These are phyloP conservation scores for Sutorius australiensis DNA, from an alignment of 768 basidiomycete genomes.

Conservation along the genomic window DNA sequence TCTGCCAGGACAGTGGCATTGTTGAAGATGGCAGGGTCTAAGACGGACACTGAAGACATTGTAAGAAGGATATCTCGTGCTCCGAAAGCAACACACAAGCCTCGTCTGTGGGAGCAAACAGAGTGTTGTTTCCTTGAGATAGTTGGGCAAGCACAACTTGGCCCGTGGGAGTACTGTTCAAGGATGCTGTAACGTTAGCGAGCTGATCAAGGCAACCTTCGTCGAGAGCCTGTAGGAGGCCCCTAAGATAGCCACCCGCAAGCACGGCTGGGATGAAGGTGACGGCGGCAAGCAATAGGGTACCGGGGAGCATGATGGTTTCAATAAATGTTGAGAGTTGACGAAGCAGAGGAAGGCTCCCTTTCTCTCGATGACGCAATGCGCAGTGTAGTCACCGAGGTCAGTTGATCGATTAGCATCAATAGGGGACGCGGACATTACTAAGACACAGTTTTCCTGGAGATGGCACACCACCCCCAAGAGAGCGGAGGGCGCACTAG, in stretches of 20 bases:
- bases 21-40: slow-evolving; percentile 8
- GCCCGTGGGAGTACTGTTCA: slow-evolving; percentile 46
- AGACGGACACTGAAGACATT: slow-evolving; percentile 3
- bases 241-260: slow-evolving; percentile 31
- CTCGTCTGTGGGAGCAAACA: slow-evolving; percentile 56
- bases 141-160: slow-evolving; percentile 41
- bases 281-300: slow-evolving; percentile 8
- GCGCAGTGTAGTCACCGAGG: slow-evolving; percentile 13
- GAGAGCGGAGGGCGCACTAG: neutral
- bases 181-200: slow-evolving; percentile 33
- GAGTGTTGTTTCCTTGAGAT: slow-evolving; percentile 42
- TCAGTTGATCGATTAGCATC: slow-evolving; percentile 1
- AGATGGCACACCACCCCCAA: neutral
- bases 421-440: neutral
- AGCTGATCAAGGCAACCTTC: slow-evolving; percentile 40
- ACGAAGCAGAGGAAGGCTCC: neutral
- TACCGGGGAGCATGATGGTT: slow-evolving; percentile 19
- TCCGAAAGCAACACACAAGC: slow-evolving; percentile 43
- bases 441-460: neutral
- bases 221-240: slow-evolving; percentile 38
- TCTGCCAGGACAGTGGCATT: slow-evolving; percentile 41
- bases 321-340: neutral
- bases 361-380: slow-evolving; percentile 27
- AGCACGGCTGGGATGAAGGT: slow-evolving; percentile 26
- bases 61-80: neutral